Evolutionary conservation across 2,329 filamentous ascomycete species (phyloP), one percentile per base, ranked within the genome.

Genomic region (Chalara sp.): DNA sequence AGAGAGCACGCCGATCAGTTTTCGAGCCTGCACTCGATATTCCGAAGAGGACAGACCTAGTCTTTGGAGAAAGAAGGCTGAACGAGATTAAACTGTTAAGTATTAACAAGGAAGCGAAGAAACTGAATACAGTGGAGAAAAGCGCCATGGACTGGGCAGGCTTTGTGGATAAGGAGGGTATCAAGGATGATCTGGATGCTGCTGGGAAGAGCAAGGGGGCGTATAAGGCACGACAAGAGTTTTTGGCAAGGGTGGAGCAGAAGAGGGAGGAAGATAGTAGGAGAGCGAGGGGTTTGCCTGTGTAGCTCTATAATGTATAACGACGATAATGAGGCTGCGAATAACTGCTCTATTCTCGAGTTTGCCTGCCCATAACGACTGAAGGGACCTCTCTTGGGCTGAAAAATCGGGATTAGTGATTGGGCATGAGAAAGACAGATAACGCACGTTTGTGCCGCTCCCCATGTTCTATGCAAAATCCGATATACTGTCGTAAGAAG

Each of bases 61-160:
- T 83, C 58, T 74, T 85, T 12, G 76, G 79, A 44, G 66, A 81
- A 56, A 68, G 73, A 7, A 60, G 52, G 29, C 49, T 50, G 21
- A 55, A 44, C 10, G 53, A 47, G 33, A 43, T 51, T 1, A 49
- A 30, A 5, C 35, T 51, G 7, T 66, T 76, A 48, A 70, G 71
- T 59, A 73, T 71, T 48, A 75, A 73, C 43, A 72, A 73, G 12
- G 73, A 76, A 53, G 53, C 47, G 76, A 81, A 78, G 72, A 86
- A 86, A 63, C 71, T 86, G 57, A 87, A 83, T 63, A 84, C 82
- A 12, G 80, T 86, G 12, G 82, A 87, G 68, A 86, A 86, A 75
- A 85, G 81, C 60, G 75, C 81, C 48, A 83, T 87, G 78, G 83
- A 87, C 66, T 87, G 83, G 83, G 83, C 83, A 3, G 81, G 82